Evolutionary conservation across 2,329 filamentous ascomycete species (phyloP).

Genomic region (Microascus cirrosus): DNA sequence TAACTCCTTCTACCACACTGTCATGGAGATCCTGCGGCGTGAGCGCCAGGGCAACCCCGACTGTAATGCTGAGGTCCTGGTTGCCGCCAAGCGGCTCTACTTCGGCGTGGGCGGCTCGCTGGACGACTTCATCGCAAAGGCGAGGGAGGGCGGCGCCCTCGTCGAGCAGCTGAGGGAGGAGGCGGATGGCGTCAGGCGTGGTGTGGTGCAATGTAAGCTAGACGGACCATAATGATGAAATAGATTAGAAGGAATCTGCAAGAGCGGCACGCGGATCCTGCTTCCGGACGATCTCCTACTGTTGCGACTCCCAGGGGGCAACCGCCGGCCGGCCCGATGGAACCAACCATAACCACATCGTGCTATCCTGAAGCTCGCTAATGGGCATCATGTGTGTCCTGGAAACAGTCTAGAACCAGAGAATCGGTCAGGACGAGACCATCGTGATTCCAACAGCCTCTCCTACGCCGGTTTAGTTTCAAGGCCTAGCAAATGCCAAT

Average conservation of each 20-base stretch:
- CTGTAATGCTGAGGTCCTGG: conserved; percentile 46
- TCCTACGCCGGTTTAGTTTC: not conserved
- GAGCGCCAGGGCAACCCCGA: conserved; percentile 19
- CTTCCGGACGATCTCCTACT: conserved; percentile 3
- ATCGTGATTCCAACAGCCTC: not conserved
- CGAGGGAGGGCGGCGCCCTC: conserved; percentile 32
- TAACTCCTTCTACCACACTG: conserved; percentile 54
- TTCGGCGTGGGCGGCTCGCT: conserved; percentile 78
- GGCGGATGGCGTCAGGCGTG: conserved; percentile 47
- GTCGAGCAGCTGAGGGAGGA: conserved; percentile 46
- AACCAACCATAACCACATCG: not conserved
- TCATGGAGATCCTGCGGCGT: conserved; percentile 45
- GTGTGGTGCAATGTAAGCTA: conserved; percentile 33
- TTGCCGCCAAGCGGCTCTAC: conserved; percentile 71
- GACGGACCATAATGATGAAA: not conserved
- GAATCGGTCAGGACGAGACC: not conserved
- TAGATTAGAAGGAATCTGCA: not conserved
- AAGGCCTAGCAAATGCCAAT: not conserved
- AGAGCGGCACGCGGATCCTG: not conserved
- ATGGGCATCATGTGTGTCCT: not conserved
- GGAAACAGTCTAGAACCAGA: not conserved
- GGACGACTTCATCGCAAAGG: conserved; percentile 55
- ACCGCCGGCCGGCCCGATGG: not conserved
- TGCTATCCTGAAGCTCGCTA: not conserved
- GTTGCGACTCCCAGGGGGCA: not conserved